Evolutionary conservation across 2,329 filamentous ascomycete genomes (phyloP), one percentile per base, ranked within the genome.

Genomic region (Trichoderma koningii): DNA sequence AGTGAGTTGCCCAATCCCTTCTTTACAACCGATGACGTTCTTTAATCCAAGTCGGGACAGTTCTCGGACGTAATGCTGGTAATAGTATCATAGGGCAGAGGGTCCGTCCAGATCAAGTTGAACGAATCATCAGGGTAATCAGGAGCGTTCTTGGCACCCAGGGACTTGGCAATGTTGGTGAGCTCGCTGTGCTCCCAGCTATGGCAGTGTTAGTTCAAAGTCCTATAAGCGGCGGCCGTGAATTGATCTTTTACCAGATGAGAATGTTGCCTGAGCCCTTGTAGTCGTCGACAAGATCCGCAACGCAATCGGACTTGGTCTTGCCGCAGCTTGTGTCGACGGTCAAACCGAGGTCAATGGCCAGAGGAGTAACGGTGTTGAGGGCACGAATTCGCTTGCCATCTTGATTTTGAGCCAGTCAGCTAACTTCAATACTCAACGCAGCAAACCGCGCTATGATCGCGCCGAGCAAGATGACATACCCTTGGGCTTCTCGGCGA

Each of bases 151-250:
- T 79, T 71, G 62, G 80, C 82, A 0, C 86, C 86, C 19, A 89
- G 71, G 17, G 76, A 74, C 67, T 82, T 69, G 2, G 79, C 81
- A 68, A 88, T 83, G 66, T 84, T 77, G 41, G 77, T 80, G 55
- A 88, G 72, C 19, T 76, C 75, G 59, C 80, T 76, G 71, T 88
- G 86, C 69, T 87, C 82, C 85, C 85, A 88, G 76, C 85, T 82
- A 34, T 5, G 3, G 30, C 3, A 12, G 12, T 38, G 3, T 2
- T 23, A 3, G 34, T 19, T 7, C 23, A 12, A 28, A 3, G 7
- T 64, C 41, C 15, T 9, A 15, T 0, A n/a, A 48, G 19, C 17
- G 4, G 28, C n/a, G 28, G 15, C 23, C 10, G 3, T 50, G 14
- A 1, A 6, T 44, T 9, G 0, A 12, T 5, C 15, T 9, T 75